Conservation (phyloP, 768 basidiomycete species). For the Psilocybe subaeruginosa region DNA sequence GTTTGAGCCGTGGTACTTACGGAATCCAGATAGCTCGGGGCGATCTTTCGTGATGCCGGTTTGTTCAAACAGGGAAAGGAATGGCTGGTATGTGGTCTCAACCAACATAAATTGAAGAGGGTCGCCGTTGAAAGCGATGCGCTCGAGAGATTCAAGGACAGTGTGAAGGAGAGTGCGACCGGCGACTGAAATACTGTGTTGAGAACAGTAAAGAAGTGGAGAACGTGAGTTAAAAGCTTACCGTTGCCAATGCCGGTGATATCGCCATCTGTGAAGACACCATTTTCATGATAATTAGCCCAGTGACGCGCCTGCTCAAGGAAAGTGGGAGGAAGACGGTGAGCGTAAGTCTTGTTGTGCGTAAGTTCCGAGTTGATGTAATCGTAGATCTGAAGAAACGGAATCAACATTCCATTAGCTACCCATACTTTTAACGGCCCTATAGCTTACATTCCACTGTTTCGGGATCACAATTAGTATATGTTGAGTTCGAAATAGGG, state of each 20-base stretch:
- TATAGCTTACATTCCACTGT: slow-evolving; percentile 72
- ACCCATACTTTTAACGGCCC: neutral
- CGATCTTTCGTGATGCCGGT: slow-evolving; percentile 61
- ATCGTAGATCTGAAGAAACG: slow-evolving; percentile 62
- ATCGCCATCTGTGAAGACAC: slow-evolving; percentile 66
- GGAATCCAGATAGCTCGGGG: slow-evolving; percentile 64
- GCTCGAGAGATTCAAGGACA: slow-evolving; percentile 71
- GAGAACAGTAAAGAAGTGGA: neutral
- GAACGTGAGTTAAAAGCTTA: slow-evolving; percentile 33
- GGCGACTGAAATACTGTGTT: slow-evolving; percentile 58
- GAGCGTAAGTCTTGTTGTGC: slow-evolving; percentile 83
- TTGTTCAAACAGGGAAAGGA: slow-evolving; percentile 86
- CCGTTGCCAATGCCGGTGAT: slow-evolving; percentile 78
- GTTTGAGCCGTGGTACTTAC: slow-evolving; percentile 43
- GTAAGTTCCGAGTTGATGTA: slow-evolving; percentile 74
- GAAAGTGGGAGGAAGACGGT: slow-evolving; percentile 79
- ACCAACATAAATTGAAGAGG: slow-evolving; percentile 79
- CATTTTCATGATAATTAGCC: slow-evolving; percentile 81
- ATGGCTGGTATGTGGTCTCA: slow-evolving; percentile 87
- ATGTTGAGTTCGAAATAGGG: neutral
- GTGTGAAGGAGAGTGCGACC: slow-evolving; percentile 79
- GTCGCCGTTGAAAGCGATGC: slow-evolving; percentile 79
- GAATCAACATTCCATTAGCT: slow-evolving; percentile 6
- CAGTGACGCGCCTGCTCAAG: slow-evolving; percentile 73
- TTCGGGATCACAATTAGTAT: slow-evolving; percentile 4